These are phyloP conservation scores for Chamaenerion angustifolium DNA, from an alignment of 345 rosid genomes.

Conservation along the genomic window DNA sequence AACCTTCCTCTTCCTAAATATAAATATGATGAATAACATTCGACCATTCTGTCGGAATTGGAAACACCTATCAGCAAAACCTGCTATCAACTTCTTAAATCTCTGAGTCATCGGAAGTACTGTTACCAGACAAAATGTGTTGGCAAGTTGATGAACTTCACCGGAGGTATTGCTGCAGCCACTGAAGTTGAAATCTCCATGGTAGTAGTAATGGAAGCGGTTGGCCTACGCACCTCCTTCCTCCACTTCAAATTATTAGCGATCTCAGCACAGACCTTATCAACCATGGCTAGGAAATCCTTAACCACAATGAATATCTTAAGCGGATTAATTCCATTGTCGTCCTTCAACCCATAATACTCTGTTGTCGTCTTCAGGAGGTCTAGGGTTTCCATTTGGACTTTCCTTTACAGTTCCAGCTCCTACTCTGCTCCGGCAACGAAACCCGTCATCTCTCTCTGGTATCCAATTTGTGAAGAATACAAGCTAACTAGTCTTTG, in stretches of 20 bases:
- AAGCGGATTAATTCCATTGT: conserved; percentile 26
- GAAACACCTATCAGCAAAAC: background rate
- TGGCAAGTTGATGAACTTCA: too few species aligned
- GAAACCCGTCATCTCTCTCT: conserved; percentile 41
- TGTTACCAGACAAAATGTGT: conserved; percentile 42
- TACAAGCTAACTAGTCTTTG: too few species aligned
- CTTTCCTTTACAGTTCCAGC: conserved; percentile 26
- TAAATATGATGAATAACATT: too few species aligned
- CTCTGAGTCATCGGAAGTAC: conserved; percentile 49
- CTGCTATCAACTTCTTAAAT: conserved; percentile 18
- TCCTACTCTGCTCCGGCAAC: conserved; percentile 54
- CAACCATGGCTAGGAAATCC: conserved; percentile 68
- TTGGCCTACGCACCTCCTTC: conserved; percentile 11
- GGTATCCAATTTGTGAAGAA: too few species aligned
- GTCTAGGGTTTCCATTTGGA: conserved; percentile 45
- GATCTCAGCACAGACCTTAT: too few species aligned
- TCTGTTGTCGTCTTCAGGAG: conserved; percentile 58
- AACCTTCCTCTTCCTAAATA: too few species aligned
- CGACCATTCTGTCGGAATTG: too few species aligned
- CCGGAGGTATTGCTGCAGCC: conserved; percentile 18
- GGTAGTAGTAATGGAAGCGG: conserved; percentile 13
- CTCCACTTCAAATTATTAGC: conserved; percentile 45
- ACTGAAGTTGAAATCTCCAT: conserved; percentile 11
- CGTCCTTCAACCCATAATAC: conserved; percentile 37
- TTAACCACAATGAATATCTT: conserved; percentile 51